Evolutionary conservation across 208 protist genomes (phyloP).

Genomic region (Trypanosoma congolense): DNA sequence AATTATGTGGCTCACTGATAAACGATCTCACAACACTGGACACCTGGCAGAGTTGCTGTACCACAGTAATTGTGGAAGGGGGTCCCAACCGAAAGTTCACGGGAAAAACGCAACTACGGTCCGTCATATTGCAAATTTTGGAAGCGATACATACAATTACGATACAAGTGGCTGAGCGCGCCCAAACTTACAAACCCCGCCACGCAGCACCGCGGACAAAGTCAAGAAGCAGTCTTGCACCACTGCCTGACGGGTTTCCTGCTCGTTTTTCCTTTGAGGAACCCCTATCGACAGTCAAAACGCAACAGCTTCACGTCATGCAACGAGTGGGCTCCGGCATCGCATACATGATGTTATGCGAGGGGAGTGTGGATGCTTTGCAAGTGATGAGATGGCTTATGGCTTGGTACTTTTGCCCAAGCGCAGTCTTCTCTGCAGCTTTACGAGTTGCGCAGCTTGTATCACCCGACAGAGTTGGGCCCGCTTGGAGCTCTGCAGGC

Average conservation of each 20-base stretch:
- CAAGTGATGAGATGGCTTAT: constrained; percentile 8
- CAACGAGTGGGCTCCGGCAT: constrained; percentile 42
- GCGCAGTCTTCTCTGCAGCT: constrained; percentile 4
- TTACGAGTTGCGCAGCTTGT: constrained; percentile 6
- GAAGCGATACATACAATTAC: constrained; percentile 33
- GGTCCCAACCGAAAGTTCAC: not conserved
- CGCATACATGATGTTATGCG: constrained; percentile 45
- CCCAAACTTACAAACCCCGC: not conserved
- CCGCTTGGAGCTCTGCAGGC: constrained; percentile 1
- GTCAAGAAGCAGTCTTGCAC: not conserved
- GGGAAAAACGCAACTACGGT: constrained; percentile 1
- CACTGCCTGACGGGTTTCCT: constrained; percentile 21
- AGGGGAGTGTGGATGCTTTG: constrained; percentile 21
- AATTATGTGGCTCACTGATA: constrained; percentile 19
- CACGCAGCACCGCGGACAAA: not conserved
- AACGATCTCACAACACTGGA: constrained; percentile 47
- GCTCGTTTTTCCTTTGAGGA: constrained; percentile 30
- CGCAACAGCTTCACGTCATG: constrained; percentile 22
- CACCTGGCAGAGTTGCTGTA: constrained; percentile 16
- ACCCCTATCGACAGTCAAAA: constrained; percentile 16
- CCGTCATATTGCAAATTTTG: constrained; percentile 16
- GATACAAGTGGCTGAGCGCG: not conserved
- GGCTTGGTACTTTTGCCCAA: constrained; percentile 17
- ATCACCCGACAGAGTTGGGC: constrained; percentile 12
- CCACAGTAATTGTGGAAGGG: not conserved